Conservation (phyloP, 768 basidiomycete species). For the Pholiota microspora region DNA sequence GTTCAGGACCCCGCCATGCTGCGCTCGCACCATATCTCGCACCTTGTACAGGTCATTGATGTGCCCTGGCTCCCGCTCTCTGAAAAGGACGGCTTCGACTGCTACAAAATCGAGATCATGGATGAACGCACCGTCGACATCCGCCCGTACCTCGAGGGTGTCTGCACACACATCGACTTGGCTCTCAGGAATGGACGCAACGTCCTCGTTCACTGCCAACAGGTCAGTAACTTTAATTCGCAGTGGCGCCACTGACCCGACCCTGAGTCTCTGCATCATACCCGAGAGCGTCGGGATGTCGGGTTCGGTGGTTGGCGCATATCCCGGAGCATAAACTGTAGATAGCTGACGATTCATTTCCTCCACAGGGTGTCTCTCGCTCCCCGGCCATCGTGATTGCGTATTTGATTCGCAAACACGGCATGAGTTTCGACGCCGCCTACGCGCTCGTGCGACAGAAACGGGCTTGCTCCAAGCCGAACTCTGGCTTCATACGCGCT, state of each 20-base stretch:
- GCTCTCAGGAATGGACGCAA: constrained; percentile 59
- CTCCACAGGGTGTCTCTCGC: constrained; percentile 68
- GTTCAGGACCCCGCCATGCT: constrained; percentile 55
- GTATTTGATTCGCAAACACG: constrained; percentile 73
- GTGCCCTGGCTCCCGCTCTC: constrained; percentile 58
- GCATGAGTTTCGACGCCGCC: constrained; percentile 71
- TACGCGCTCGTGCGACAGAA: constrained; percentile 57
- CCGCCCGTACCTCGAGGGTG: constrained; percentile 64
- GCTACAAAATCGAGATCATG: constrained; percentile 66
- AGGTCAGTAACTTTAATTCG: constrained; percentile 45
- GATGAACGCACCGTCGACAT: constrained; percentile 63
- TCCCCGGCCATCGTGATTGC: constrained; percentile 76
- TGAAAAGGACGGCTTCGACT: constrained; percentile 46
- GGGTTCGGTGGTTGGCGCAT: constrained; percentile 17
- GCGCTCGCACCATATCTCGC: constrained; percentile 45
- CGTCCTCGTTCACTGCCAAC: constrained; percentile 80
- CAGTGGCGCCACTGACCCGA: no score
- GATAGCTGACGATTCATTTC: neutral
- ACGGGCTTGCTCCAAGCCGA: constrained; percentile 74
- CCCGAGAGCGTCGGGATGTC: neutral
- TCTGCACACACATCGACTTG: constrained; percentile 63
- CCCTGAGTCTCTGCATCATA: neutral
- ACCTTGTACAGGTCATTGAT: constrained; percentile 68
- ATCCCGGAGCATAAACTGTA: no score
- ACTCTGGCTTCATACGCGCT: constrained; percentile 67